Conservation (phyloP, 768 basidiomycete species). For the Tylopilus plumbeoviolaceoides region DNA sequence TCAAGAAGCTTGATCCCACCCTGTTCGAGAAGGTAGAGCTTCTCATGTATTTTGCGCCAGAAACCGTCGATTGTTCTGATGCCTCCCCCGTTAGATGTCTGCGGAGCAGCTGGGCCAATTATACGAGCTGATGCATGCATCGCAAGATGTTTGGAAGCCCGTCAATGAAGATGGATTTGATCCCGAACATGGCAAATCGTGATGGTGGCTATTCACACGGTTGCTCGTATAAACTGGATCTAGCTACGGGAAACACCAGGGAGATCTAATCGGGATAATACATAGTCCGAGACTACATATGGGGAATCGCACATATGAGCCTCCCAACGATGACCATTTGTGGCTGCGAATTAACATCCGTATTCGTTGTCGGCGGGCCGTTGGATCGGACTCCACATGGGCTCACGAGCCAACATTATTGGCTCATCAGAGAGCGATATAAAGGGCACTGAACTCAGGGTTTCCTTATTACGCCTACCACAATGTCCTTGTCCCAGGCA, state of each 20-base stretch:
- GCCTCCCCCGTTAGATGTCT: slow-evolving; percentile 59
- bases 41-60: slow-evolving; percentile 2
- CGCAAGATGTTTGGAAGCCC: slow-evolving; percentile 84
- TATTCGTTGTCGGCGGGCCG: background rate
- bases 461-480: background rate
- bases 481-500: slow-evolving; percentile 41
- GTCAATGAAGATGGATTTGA: slow-evolving; percentile 17
- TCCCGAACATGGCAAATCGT: slow-evolving; percentile 10
- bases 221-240: slow-evolving; percentile 4
- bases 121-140: slow-evolving; percentile 91
- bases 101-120: slow-evolving; percentile 88
- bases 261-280: slow-evolving; percentile 1
- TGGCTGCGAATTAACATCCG: slow-evolving; percentile 1
- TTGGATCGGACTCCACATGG: slow-evolving; percentile 3
- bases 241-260: background rate
- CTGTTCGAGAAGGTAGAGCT: slow-evolving; percentile 67
- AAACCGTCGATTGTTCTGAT: background rate
- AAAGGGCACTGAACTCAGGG: slow-evolving; percentile 1
- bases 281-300: slow-evolving; percentile 3
- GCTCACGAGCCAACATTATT: slow-evolving; percentile 3
- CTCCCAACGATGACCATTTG: slow-evolving; percentile 2
- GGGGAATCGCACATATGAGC: background rate
- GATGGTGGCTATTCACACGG: slow-evolving; percentile 1
- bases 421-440: slow-evolving; percentile 10
- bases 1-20: slow-evolving; percentile 66